Base-by-base conservation (phyloP, 202 grass and related monocot species). In the Tripidium arundinaceum region DNA sequence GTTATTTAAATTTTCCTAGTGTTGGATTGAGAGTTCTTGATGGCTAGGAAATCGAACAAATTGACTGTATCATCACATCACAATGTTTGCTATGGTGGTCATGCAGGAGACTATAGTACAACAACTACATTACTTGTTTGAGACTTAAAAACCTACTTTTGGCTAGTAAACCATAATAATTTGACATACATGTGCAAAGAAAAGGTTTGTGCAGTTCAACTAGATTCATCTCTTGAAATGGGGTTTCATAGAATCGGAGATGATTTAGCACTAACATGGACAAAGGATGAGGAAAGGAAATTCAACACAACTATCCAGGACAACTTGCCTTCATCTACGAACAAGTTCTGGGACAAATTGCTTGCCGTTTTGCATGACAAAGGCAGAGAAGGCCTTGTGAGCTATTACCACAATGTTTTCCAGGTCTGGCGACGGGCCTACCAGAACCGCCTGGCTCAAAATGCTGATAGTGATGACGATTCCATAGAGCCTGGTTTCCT, bases 381-480 rank as follows among this genome's bases (percentile, higher is more conserved):
- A 59, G 52, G 80, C 27, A 80, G 70, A 68, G 65, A 58, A 72
- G 77, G 50, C 27, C 43, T 94, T 76, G 89, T 87, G 40, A 90
- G 85, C 82, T 97, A 97, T 67, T 97, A 97, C 58, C 81, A 88
- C 87, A 93, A 97, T 86, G 87, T 97, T 62, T 97, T 90, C 89
- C 72, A 86, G 26, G 42, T 91, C 41, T 72, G 43, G 43, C 66
- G 85, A 46, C 75, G 85, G 75, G 86, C 79, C 31, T 90, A 84
- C 62, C 91, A 91, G 74, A 97, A 97, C 79, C 73, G 79, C 15
- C 27, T 87, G 3, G 22, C 75, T 79, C 82, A 70, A 69, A 25
- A 78, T 79, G 62, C 42, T 21, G 83, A 93, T 62, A 91, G 89
- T 62, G 94, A 91, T 75, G 89, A 93, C 65, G 94, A 93, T 67